Base-by-base conservation (phyloP, 768 basidiomycete genomes). In the Mycena pura region DNA sequence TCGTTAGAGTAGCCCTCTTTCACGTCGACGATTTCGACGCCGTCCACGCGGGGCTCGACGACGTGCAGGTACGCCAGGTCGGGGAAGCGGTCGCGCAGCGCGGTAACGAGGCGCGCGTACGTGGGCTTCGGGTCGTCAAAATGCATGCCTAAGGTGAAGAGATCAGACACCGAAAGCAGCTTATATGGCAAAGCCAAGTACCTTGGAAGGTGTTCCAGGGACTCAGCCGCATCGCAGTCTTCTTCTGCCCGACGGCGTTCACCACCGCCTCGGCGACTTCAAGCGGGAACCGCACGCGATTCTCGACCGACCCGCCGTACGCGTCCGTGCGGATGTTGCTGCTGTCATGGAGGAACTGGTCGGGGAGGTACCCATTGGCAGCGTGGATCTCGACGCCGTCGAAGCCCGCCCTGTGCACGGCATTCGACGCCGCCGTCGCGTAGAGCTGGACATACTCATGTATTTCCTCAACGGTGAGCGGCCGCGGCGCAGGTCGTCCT, bases 351-450 rank as follows among this genome's bases (percentile, higher is more conserved):
- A 81, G 60, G 74, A 86, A 84, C 65, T 85, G 82, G 64, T 86
- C 80, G 27, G 75, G 44, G 27, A 81, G 56, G 50, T 77, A 75
- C 0, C 73, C 73, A 34, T 73, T 73, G 13, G 69, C 71, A 10
- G 53, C 68, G 39, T 75, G 73, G 61, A 81, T 74, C 73, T 87
- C 85, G 5, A 85, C 75, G 25, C 85, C 86, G 59, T 87, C 86
- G 56, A 87, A 87, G 9, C 83, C 86, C 41, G 86, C 83, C 45
- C 53, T 66, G 40, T 74, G 70, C 28, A 85, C 71, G 36, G 82
- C 80, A 49, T 78, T 78, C 24, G 71, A 72, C 9, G 86, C 82
- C 0, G 81, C 84, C 2, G 73, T 69, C 17, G 74, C 79, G 65
- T 81, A 86, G 17, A 77, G 72, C 27, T 69, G 49, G 25, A 80